Evolutionary conservation across 148 eudicot genomes (phyloP), one percentile per base, ranked within the genome.

Genomic region (Polygonum aviculare): DNA sequence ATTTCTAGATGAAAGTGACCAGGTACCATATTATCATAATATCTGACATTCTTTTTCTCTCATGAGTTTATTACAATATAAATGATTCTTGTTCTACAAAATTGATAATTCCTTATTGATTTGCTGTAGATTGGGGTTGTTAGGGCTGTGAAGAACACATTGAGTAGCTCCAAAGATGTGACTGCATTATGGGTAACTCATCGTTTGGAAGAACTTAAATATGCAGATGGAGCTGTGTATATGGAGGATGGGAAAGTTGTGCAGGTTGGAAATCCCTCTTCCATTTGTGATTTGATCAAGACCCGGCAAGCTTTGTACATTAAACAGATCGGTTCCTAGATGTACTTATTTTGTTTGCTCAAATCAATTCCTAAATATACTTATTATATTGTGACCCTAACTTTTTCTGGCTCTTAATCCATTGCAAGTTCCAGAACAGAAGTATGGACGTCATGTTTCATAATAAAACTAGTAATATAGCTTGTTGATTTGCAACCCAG

Each of bases 1-100:
- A 47, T 91, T 91, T 86, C 85, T 94, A 78, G 98, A 94, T 77
- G 91, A 91, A 81, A 87, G 38, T 69, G 97, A 94, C 84, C 98
- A 94, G 98, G 98, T 91, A 85, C 26, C 45, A 6, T 0, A 14
- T 67, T 33, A 0, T 14, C 35, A 33, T 33, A 7, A 33, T 33
- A 33, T 65, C 16, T 14, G n/a, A 7, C 31, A 5, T 62, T 31
- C 36, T 36, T 31, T 31, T 36, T 65, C 19, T 14, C 44, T 35
- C 36, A 26, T 3, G 21, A 5, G 59, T 54, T 48, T 6, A 59
- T 10, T 9, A 62, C 33, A 62, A 21, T 65, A 8, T 12, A 9
- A 35, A 35, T 65, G 71, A 35, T 65, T 67, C 18, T 2, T 14
- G 72, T 15, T 19, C n/a, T 57, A 7, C 63, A 57, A 57, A 51